phyloP scores from a whole-genome alignment of 306 rosid genomes.

The Morella rubra region DNA sequence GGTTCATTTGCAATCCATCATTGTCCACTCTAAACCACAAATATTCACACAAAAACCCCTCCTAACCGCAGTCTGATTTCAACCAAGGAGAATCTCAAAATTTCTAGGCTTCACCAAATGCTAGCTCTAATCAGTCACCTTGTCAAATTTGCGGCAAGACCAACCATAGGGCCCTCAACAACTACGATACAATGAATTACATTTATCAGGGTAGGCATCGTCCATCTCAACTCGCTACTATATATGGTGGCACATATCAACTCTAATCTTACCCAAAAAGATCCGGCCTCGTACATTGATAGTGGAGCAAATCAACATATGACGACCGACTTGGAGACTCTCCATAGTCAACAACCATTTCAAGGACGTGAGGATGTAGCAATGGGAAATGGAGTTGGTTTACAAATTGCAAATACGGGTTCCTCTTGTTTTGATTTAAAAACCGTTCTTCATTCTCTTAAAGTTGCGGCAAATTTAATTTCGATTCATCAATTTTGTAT shows the following conservation, averaged over 20 bases:
- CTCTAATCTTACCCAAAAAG: neutral
- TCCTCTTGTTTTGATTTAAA: neutral
- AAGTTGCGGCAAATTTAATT: too few species aligned
- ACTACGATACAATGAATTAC: neutral
- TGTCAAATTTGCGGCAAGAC: neutral
- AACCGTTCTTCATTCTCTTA: neutral
- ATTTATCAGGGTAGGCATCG: neutral
- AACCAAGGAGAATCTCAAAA: too few species aligned
- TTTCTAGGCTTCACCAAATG: too few species aligned
- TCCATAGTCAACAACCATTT: neutral
- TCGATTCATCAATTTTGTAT: neutral
- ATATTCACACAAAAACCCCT: neutral
- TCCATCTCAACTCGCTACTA: neutral
- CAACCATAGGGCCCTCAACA: neutral
- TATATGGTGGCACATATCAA: neutral
- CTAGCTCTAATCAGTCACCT: neutral
- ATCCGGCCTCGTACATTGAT: neutral
- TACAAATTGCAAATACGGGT: neutral
- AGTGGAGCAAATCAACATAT: neutral
- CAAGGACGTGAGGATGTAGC: neutral
- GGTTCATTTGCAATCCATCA: too few species aligned
- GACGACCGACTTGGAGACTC: neutral
- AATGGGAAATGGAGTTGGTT: neutral
- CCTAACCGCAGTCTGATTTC: too few species aligned
- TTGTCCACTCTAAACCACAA: too few species aligned